Evolutionary conservation across 768 basidiomycete species (phyloP), one percentile per base, ranked within the genome.

Genomic region (Kwoniella shandongensis): DNA sequence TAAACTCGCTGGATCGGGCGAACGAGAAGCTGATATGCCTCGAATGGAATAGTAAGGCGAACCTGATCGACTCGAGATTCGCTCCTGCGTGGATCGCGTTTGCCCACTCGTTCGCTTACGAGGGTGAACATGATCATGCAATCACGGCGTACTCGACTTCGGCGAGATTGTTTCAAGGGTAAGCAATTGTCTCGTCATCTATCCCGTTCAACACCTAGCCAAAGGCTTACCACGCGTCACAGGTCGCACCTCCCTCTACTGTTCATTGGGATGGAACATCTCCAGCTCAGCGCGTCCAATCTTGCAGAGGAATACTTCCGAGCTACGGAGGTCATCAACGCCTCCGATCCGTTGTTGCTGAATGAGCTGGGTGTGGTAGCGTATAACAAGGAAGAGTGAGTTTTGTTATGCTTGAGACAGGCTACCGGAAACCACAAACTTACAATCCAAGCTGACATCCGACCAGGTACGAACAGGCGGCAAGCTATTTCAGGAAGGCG

Each of bases 191-290:
- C n/a, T n/a, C 3, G 29, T 29, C 13, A 29, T 22, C 11, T 29
- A 29, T 17, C 30, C 26, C 17, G 30, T 4, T 15, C n/a, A 26
- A 23, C 30, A 18, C 15, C 17, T 52, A 4, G 26, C 25, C 20
- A 30, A 12, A 15, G 23, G 17, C 22, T 17, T 23, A 4, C 26
- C 44, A 10, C 25, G 5, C 18, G n/a, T 32, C n/a, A 20, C 67
- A 94, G 93, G n/a, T 92, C 92, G 2, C 94, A 99, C 78, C 79
- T 99, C 3, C 93, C 96, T 1, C 80, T 96, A 41, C 84, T 93
- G 78, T 98, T 92, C 72, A 90, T 98, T 44, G 96, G 94, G 5
- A 98, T 97, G 93, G 94, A 99, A 76, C 89, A 98, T 65, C 89
- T 99, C 35, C 86, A 87, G 70, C 81, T 99, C 6, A 88, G 87